Evolutionary conservation across 352 stramenopile species (phyloP).

Genomic region (Phytophthora ramorum): DNA sequence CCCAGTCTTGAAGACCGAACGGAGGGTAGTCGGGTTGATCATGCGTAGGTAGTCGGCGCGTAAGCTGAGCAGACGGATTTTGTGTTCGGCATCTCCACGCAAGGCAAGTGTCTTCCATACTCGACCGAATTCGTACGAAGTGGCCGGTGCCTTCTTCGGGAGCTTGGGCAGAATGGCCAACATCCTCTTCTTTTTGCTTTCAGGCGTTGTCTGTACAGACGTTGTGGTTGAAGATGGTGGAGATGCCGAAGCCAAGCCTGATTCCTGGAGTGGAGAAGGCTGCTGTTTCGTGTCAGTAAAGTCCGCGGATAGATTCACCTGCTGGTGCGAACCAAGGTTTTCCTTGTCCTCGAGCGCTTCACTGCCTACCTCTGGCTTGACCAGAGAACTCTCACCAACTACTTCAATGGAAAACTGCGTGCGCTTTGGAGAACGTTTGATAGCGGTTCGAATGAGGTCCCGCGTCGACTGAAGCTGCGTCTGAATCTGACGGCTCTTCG

Average conservation of each 20-base stretch:
- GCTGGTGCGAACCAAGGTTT: conserved; percentile 16
- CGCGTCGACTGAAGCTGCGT: conserved; percentile 65
- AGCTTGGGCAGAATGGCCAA: conserved; percentile 50
- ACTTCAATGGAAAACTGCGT: conserved; percentile 60
- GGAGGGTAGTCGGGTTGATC: conserved; percentile 43
- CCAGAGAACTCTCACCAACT: conserved; percentile 18
- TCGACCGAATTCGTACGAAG: conserved; percentile 81
- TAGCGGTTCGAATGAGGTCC: conserved; percentile 68
- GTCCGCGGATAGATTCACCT: neutral
- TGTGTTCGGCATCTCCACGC: conserved; percentile 44
- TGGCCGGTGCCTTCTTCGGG: conserved; percentile 67
- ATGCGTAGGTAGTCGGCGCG: conserved; percentile 59
- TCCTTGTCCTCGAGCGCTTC: conserved; percentile 25
- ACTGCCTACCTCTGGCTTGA: conserved; percentile 12
- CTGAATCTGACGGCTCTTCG: conserved; percentile 74
- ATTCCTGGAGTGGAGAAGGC: conserved; percentile 7
- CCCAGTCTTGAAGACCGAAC: conserved; percentile 69
- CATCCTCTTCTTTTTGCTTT: conserved; percentile 16
- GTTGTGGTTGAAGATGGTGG: neutral
- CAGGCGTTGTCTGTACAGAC: neutral
- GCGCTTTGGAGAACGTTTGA: conserved; percentile 70
- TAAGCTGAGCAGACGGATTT: conserved; percentile 40
- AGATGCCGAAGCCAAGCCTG: neutral
- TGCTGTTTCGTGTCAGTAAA: conserved; percentile 8
- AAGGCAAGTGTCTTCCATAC: conserved; percentile 79